Evolutionary conservation across 2,329 filamentous ascomycete genomes (phyloP).

Genomic region (Paracoccidioides lutzii): DNA sequence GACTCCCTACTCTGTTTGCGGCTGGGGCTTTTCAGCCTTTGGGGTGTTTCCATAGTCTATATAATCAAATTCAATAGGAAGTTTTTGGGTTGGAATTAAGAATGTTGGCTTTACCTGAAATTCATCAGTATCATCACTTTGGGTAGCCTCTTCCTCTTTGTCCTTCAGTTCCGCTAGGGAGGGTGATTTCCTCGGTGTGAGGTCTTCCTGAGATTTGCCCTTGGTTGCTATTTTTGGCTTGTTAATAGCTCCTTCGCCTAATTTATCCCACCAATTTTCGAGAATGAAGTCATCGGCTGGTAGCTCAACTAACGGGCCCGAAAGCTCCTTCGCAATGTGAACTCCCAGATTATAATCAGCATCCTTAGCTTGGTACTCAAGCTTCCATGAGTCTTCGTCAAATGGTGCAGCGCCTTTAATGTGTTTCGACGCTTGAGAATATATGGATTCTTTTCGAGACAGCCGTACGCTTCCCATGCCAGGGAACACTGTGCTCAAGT

Average conservation of each 20-base stretch:
- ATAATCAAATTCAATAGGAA: not conserved
- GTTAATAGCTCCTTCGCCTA: not conserved
- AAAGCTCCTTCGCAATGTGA: constrained; percentile 17
- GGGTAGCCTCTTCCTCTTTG: not conserved
- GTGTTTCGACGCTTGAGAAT: constrained; percentile 40
- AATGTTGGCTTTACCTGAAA: constrained; percentile 2
- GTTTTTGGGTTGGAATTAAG: not conserved
- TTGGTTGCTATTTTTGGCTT: not conserved
- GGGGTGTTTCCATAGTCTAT: constrained; percentile 1
- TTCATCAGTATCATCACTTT: not conserved
- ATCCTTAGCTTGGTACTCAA: constrained; percentile 14
- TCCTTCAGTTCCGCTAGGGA: not conserved
- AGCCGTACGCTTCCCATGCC: constrained; percentile 36
- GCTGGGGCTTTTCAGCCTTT: not conserved
- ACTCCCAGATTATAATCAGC: constrained; percentile 14
- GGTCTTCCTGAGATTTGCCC: not conserved
- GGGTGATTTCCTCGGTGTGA: constrained; percentile 1
- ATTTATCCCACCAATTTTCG: constrained; percentile 3
- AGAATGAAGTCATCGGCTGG: not conserved
- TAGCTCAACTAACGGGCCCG: not conserved
- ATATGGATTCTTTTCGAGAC: constrained; percentile 32
- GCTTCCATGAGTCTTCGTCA: constrained; percentile 36
- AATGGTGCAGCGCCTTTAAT: constrained; percentile 45
- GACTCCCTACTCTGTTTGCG: not conserved
- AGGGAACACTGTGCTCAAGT: constrained; percentile 46